Percentiles rank a stretch among this genome's conserved stretches.
Evolutionary conservation across 2,329 filamentous ascomycete species (phyloP).

Genomic region (Phyllosticta citribraziliensis): DNA sequence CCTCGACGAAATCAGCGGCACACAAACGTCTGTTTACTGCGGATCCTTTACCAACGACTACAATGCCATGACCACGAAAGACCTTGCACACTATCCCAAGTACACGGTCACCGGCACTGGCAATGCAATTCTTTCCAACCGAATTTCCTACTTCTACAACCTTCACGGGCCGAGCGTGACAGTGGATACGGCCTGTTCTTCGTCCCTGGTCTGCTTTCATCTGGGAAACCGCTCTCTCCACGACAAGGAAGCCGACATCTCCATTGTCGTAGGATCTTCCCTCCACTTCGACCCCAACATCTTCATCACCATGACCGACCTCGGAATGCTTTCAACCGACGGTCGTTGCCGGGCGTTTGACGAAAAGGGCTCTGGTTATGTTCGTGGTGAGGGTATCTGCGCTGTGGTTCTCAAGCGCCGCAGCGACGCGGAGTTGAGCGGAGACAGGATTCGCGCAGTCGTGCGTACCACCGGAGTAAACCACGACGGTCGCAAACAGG

Average conservation of each 20-base stretch:
- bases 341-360: conserved; percentile 34
- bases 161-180: conserved; percentile 21
- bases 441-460: conserved; percentile 41
- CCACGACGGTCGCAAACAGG: conserved; percentile 39
- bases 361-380: conserved; percentile 51
- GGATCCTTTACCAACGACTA: conserved; percentile 17
- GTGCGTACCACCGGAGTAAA: conserved; percentile 34
- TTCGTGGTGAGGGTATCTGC: conserved; percentile 52
- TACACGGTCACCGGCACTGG: conserved; percentile 15
- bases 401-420: conserved; percentile 49
- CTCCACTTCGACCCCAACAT: conserved; percentile 16
- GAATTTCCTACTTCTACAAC: conserved; percentile 23
- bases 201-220: conserved; percentile 19
- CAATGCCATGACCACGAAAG: conserved; percentile 8
- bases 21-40: conserved; percentile 18
- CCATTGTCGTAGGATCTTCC: conserved; percentile 13
- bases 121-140: conserved; percentile 21
- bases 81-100: neutral
- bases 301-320: conserved; percentile 16
- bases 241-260: conserved; percentile 9
- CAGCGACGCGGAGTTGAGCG: conserved; percentile 46
- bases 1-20: conserved; percentile 7
- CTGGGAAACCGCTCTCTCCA: conserved; percentile 18
- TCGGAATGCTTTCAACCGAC: conserved; percentile 21
- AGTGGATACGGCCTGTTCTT: conserved; percentile 25